Evolutionary conservation across 345 rosid species (phyloP), one percentile per base, ranked within the genome.

Genomic region (Brassica cretica): DNA sequence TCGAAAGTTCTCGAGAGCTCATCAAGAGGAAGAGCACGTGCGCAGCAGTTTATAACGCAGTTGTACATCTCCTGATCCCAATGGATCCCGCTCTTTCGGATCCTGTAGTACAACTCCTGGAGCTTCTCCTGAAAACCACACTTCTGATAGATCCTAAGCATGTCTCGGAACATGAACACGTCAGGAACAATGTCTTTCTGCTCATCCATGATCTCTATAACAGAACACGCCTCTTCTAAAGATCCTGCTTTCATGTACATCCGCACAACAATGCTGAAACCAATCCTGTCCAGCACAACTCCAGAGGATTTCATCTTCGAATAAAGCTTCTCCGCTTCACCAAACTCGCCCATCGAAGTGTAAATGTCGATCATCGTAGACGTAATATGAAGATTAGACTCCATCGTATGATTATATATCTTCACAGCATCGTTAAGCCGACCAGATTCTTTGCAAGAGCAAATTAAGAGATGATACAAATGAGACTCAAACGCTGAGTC

Each of bases 1-100:
- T 84, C 84, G 68, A 92, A 90, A 80, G 89, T 84, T 80, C 85
- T 80, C 29, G 96, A 86, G 70, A 92, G 93, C 81, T 94, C 96
- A 82, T 87, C 88, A 29, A 86, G 82, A 0, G 93, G 88, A 66
- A 94, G 85, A 49, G 97, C 97, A 82, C 86, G 88, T 55, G 94
- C 89, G 74, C 98, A 89, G 65, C 97, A 92, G 84, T 94, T 94
- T 80, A 92, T 86, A 73, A 92, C 83, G 75, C 96, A 94, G 71
- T 88, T 89, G 63, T 92, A 92, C 86, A 87, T 75, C 80, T 94
- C 97, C 83, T 90, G 94, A 84, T 92, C 93, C 98, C 98, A 92
- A 66, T 80, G 78, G 61, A 89, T 49, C 68, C 85, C 86, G 2
- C 91, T 90, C 81, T 84, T 89, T 82, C 86, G 75, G 33, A 88